Evolutionary conservation across 371 early-diverging fungal genomes (phyloP).

Genomic region (Mortierella sp.): DNA sequence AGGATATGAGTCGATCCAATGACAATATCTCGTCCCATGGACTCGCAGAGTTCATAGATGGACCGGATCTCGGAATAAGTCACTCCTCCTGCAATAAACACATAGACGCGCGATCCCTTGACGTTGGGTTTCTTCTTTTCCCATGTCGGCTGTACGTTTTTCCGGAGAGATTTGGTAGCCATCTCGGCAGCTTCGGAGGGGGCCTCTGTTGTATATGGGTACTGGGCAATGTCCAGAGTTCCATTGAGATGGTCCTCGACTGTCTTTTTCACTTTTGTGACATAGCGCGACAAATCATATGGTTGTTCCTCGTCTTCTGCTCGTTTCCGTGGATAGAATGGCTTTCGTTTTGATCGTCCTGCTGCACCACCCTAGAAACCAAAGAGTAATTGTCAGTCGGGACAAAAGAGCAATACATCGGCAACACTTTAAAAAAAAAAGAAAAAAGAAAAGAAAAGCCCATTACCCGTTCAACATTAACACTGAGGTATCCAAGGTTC

Average conservation of each 20-base stretch:
- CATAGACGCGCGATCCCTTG: slow-evolving; percentile 55
- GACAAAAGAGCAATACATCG: not conserved
- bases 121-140: slow-evolving; percentile 55
- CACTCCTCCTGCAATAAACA: slow-evolving; percentile 94
- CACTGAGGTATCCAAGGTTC: slow-evolving; percentile 78
- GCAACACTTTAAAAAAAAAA: not conserved
- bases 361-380: slow-evolving; percentile 26
- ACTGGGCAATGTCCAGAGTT: slow-evolving; percentile 66
- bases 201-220: slow-evolving; percentile 68
- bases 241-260: slow-evolving; percentile 68
- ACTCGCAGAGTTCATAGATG: slow-evolving; percentile 82
- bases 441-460: not conserved
- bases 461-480: slow-evolving; percentile 58
- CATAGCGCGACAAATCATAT: slow-evolving; percentile 77
- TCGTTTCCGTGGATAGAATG: slow-evolving; percentile 51
- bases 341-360: slow-evolving; percentile 31
- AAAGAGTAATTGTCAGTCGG: not conserved
- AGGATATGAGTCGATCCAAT: slow-evolving; percentile 87
- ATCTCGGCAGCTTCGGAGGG: slow-evolving; percentile 42
- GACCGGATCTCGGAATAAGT: slow-evolving; percentile 93
- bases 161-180: slow-evolving; percentile 40
- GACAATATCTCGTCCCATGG: slow-evolving; percentile 79
- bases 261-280: slow-evolving; percentile 68
- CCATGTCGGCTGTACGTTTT: slow-evolving; percentile 34
- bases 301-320: slow-evolving; percentile 67